Evolutionary conservation across 768 basidiomycete species (phyloP).

Genomic region (Mycena amicta): DNA sequence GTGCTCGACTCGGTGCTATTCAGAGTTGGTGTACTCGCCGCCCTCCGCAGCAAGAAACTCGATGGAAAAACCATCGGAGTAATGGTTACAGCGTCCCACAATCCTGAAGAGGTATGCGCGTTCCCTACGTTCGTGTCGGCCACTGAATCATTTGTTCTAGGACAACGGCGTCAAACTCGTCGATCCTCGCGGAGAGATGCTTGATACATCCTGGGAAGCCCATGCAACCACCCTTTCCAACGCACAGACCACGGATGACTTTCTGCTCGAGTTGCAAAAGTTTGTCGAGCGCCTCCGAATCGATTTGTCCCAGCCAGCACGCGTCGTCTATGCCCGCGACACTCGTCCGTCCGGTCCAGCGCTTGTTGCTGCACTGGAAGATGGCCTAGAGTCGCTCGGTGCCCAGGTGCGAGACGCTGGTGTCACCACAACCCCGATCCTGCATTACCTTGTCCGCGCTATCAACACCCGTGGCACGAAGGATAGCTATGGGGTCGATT

Average conservation of each 20-base stretch:
- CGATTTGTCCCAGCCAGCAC: slow-evolving; percentile 75
- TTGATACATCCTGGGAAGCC: slow-evolving; percentile 88
- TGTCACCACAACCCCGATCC: slow-evolving; percentile 89
- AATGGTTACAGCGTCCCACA: slow-evolving; percentile 99
- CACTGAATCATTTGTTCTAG: slow-evolving; percentile 41
- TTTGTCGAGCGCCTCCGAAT: slow-evolving; percentile 71
- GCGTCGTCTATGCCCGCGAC: slow-evolving; percentile 90
- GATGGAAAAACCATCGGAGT: slow-evolving; percentile 92
- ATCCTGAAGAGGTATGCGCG: slow-evolving; percentile 79
- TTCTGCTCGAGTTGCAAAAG: slow-evolving; percentile 62
- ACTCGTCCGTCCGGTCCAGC: slow-evolving; percentile 85
- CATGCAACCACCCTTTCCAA: slow-evolving; percentile 90
- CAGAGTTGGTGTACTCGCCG: slow-evolving; percentile 88
- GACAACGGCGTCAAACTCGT: slow-evolving; percentile 99
- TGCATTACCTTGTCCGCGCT: slow-evolving; percentile 91
- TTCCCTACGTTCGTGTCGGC: no score
- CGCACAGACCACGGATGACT: slow-evolving; percentile 71
- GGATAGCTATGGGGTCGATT: slow-evolving; percentile 79
- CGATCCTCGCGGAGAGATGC: slow-evolving; percentile 97
- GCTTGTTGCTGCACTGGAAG: slow-evolving; percentile 76
- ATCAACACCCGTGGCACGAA: slow-evolving; percentile 84
- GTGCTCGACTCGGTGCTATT: slow-evolving; percentile 90
- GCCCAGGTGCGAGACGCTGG: slow-evolving; percentile 75
- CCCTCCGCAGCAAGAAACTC: slow-evolving; percentile 86
- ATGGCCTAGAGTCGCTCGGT: slow-evolving; percentile 77